Evolutionary conservation across 805 yeast species (phyloP).

Genomic region (Saturnispora saitoi): DNA sequence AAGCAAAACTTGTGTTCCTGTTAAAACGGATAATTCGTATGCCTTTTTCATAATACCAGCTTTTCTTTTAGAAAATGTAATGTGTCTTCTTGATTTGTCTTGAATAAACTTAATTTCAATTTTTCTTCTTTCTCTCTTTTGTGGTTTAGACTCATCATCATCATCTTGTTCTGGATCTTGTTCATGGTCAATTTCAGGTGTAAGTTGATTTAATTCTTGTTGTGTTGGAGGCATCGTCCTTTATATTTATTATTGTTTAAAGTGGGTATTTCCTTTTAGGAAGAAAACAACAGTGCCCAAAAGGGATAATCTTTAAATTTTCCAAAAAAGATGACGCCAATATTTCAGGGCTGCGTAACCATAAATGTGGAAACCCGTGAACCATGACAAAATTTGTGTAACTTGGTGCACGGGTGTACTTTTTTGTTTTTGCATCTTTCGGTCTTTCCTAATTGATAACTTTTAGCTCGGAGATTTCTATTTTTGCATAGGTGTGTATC

Average conservation of each 20-base stretch:
- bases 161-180: slow-evolving; percentile 37
- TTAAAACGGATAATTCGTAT: slow-evolving; percentile 91
- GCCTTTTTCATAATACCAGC: slow-evolving; percentile 99
- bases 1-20: slow-evolving; percentile 93
- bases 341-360: slow-evolving; percentile 6
- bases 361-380: not conserved
- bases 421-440: too few relatives aligned
- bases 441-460: too few relatives aligned
- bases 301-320: slow-evolving; percentile 22
- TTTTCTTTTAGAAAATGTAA: slow-evolving; percentile 94
- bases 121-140: slow-evolving; percentile 64
- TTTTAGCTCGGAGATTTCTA: too few relatives aligned
- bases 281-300: slow-evolving; percentile 6
- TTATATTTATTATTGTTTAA: not conserved
- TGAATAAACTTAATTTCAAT: slow-evolving; percentile 96
- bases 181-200: not conserved
- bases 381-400: too few relatives aligned
- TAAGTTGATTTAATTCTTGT: slow-evolving; percentile 5
- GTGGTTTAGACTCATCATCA: slow-evolving; percentile 41
- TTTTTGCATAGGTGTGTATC: too few relatives aligned
- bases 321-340: slow-evolving; percentile 11
- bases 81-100: slow-evolving; percentile 96
- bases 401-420: not conserved
- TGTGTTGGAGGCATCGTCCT: not conserved
- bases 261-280: not conserved